A percentile compares a stretch with the other conserved stretches of the same genome.
Evolutionary conservation across 2,329 filamentous ascomycete genomes (phyloP).

Genomic region (Aspergillus tubingensis): DNA sequence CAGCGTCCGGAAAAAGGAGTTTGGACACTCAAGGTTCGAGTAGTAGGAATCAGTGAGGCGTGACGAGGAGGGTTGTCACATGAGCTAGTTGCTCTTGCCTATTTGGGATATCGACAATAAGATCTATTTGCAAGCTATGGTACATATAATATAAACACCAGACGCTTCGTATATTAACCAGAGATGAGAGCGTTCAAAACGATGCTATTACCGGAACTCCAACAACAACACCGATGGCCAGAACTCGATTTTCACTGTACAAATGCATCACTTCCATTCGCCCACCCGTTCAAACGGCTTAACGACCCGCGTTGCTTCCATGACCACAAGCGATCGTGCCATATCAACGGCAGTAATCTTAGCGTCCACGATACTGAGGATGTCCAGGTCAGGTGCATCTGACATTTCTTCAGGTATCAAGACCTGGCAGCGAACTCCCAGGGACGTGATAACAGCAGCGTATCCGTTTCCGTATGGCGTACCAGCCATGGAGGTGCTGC

Average conservation of each 20-base stretch:
- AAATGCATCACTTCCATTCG: conserved; percentile 28
- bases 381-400: conserved; percentile 25
- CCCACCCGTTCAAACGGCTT: conserved; percentile 37
- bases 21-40: not conserved
- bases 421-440: conserved; percentile 36
- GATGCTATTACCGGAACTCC: not conserved
- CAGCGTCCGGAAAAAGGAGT: not conserved
- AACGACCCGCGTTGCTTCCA: conserved; percentile 37
- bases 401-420: conserved; percentile 25
- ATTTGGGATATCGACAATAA: not conserved
- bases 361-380: conserved; percentile 39
- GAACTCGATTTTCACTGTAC: not conserved
- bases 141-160: too few relatives aligned
- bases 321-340: conserved; percentile 31
- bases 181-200: not conserved
- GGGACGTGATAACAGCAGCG: conserved; percentile 32
- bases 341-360: conserved; percentile 38
- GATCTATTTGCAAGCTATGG: not conserved
- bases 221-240: not conserved
- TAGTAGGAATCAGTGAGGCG: not conserved
- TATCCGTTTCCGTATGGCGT: conserved; percentile 25
- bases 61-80: not conserved
- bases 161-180: too few relatives aligned
- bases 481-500: conserved; percentile 24
- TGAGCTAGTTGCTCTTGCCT: not conserved